Evolutionary conservation across 768 basidiomycete species (phyloP), one percentile per base, ranked within the genome.

Genomic region (Xerocomus brunneocitrinus): DNA sequence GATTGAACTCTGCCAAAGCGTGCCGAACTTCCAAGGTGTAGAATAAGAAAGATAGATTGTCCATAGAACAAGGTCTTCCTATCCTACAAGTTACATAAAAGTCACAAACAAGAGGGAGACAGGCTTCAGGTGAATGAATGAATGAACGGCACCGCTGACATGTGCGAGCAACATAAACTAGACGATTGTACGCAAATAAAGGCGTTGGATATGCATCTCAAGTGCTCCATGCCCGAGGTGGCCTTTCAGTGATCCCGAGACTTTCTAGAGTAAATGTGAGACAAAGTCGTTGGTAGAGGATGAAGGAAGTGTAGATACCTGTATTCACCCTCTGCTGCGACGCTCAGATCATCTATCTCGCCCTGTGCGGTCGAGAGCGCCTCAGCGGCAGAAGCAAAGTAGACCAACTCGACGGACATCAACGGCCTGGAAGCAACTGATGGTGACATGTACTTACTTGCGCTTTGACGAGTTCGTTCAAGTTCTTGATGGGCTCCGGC

Each of bases 401-500:
- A 93, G 52, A 84, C 63, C 22, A 92, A 77, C 79, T 93, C 56
- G 25, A 49, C 16, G 39, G 30, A 40, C 38, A n/a, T 67, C 22
- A 63, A 24, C 38, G n/a, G 38, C 24, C 9, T 27, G 30, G 31
- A 42, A 27, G 25, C 12, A 5, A 25, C 34, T 0, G 8, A 47
- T 5, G 8, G 42, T n/a, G 10, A 32, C 10, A 54, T 52, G 34
- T 5, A 41, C 74, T 54, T 54, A 82, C 85, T 73, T 92, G 95
- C 42, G 97, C 90, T 71, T 97, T 97, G 63, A 83, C 81, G 42
- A 99, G 84, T 68, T 90, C 87, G 56, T 93, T 91, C 52, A 98
- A 71, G 74, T 95, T 91, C 82, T 91, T 94, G 68, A 99, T 72
- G 4, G 97, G 91, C 73, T 98, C 95, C 36, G 97, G 97, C 93